phyloP scores from a whole-genome alignment of 192 early-diverging fungal species.

The Umbelopsis vinacea region DNA sequence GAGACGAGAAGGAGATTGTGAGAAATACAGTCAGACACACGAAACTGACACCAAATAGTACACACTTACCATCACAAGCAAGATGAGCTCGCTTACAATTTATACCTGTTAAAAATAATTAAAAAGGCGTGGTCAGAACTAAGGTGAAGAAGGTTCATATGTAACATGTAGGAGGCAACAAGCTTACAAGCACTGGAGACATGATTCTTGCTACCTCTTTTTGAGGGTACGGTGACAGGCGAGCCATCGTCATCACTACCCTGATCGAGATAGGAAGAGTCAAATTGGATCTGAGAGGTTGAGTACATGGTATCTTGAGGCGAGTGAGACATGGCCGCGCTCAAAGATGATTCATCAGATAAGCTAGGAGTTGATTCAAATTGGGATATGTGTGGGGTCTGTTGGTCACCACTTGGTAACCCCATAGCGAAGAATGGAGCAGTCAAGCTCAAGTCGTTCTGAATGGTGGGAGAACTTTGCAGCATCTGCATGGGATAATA shows the following conservation, averaged over 20 bases:
- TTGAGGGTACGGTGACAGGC: conserved; percentile 31
- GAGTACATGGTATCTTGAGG: conserved; percentile 4
- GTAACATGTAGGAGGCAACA: too few species aligned
- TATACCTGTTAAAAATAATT: conserved; percentile 38
- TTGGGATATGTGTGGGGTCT: background rate
- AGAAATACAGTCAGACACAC: conserved; percentile 5
- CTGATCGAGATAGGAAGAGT: background rate
- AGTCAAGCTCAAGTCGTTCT: conserved; percentile 11
- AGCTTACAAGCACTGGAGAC: conserved; percentile 83
- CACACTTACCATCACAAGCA: conserved; percentile 78
- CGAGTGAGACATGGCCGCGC: background rate
- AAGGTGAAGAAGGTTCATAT: too few species aligned
- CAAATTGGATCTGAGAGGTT: background rate
- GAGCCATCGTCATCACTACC: background rate
- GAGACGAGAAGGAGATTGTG: background rate
- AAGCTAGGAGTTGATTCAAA: background rate
- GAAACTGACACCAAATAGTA: background rate
- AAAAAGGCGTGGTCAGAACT: too few species aligned
- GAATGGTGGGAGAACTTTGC: conserved; percentile 7
- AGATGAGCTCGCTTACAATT: conserved; percentile 90
- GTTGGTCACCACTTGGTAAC: background rate
- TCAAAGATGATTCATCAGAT: background rate
- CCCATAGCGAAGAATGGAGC: conserved; percentile 26
- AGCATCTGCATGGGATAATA: conserved; percentile 5
- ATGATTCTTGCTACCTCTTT: conserved; percentile 66